phyloP scores from a whole-genome alignment of 73 alveolate species.

The Urostyla sp. region DNA sequence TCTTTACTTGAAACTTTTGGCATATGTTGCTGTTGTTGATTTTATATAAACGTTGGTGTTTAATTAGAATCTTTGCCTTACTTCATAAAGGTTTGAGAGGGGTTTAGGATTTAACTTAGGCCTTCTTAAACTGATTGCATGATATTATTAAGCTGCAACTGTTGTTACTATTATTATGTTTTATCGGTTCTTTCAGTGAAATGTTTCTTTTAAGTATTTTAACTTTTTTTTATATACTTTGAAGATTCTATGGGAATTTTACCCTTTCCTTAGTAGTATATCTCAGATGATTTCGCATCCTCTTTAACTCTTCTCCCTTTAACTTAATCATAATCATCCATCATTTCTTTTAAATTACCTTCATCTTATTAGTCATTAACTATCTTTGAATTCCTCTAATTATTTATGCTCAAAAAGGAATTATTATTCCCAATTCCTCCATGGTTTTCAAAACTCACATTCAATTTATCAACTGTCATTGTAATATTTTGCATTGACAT shows the following conservation, averaged over 20 bases:
- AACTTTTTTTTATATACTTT: slow-evolving; percentile 24
- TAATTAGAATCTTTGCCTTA: not conserved
- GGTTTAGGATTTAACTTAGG: slow-evolving; percentile 26
- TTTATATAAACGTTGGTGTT: slow-evolving; percentile 46
- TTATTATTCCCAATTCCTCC: not conserved
- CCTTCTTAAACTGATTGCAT: slow-evolving; percentile 34
- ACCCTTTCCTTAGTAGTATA: not conserved
- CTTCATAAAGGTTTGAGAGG: slow-evolving; percentile 2
- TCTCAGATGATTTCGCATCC: not conserved
- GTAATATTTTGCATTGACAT: slow-evolving; percentile 45
- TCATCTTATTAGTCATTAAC: not conserved
- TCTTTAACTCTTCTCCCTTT: not conserved
- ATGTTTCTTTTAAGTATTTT: too few relatives aligned
- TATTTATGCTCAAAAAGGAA: not conserved
- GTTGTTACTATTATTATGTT: not conserved
- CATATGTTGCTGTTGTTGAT: slow-evolving; percentile 11
- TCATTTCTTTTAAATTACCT: slow-evolving; percentile 20
- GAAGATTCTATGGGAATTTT: slow-evolving; percentile 20
- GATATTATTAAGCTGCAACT: not conserved
- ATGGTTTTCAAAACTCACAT: slow-evolving; percentile 51
- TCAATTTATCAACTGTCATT: slow-evolving; percentile 50
- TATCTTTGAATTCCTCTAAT: slow-evolving; percentile 1
- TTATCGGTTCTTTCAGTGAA: slow-evolving; percentile 6
- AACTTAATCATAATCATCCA: slow-evolving; percentile 41
- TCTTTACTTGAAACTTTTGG: too few relatives aligned